phyloP scores from a whole-genome alignment of 2,329 filamentous ascomycete genomes.

The Cladosporium velox region DNA sequence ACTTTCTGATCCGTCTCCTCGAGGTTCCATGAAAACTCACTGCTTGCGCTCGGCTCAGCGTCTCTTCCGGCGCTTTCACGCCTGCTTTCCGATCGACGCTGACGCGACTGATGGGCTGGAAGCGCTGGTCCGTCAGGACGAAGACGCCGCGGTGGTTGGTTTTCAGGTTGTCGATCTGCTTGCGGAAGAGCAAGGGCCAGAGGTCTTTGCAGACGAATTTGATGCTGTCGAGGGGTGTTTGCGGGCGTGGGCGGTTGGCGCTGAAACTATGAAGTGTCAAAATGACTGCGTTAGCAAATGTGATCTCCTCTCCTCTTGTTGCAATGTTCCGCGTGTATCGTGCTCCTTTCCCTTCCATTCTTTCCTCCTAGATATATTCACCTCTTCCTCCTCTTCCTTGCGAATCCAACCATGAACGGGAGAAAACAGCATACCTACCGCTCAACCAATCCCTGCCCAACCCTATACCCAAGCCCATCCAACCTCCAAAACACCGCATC shows the following conservation, averaged over 20 bases:
- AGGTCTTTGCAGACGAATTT: conserved; percentile 99
- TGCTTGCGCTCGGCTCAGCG: conserved; percentile 73
- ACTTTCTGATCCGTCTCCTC: too few species aligned
- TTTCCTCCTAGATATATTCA: too few species aligned
- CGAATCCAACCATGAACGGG: conserved; percentile 7
- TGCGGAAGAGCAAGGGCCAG: conserved; percentile 91
- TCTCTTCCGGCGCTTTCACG: conserved; percentile 37
- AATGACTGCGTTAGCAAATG: not conserved
- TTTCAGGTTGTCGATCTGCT: conserved; percentile 98
- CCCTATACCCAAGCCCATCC: conserved; percentile 83
- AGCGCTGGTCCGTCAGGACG: conserved; percentile 89
- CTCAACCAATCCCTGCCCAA: conserved; percentile 89
- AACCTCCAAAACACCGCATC: conserved; percentile 84
- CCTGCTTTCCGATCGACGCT: conserved; percentile 63
- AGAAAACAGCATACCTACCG: conserved; percentile 57
- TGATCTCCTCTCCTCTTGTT: not conserved
- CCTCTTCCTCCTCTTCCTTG: not conserved
- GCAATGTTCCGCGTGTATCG: too few species aligned
- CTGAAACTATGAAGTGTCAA: conserved; percentile 64
- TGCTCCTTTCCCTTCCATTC: too few species aligned
- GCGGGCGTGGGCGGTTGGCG: conserved; percentile 80
- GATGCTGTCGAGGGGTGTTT: conserved; percentile 90
- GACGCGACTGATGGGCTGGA: conserved; percentile 87
- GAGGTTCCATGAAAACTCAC: conserved; percentile 52
- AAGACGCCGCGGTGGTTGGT: conserved; percentile 97